phyloP scores from a whole-genome alignment of 2,329 filamentous ascomycete species.

The Lachnellula suecica region DNA sequence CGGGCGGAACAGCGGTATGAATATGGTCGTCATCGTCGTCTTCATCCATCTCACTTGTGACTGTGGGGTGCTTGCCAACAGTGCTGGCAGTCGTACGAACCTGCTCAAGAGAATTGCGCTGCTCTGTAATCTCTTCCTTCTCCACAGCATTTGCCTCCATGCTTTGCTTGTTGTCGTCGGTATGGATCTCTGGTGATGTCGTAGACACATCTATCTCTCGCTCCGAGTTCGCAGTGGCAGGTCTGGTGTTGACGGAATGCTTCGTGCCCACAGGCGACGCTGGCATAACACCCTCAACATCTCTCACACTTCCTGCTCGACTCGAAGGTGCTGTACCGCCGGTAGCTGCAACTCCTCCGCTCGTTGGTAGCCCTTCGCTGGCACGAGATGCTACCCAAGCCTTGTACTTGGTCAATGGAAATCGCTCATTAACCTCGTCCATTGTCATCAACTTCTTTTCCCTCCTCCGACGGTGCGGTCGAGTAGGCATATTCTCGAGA shows the following conservation, averaged over 20 bases:
- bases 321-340: constrained; percentile 71
- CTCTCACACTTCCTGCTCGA: constrained; percentile 70
- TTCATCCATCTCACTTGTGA: constrained; percentile 45
- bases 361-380: constrained; percentile 77
- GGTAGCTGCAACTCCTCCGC: constrained; percentile 82
- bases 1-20: constrained; percentile 75
- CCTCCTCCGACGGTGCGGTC: constrained; percentile 79
- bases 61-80: constrained; percentile 35
- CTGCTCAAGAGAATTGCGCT: constrained; percentile 24
- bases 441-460: constrained; percentile 99
- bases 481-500: constrained; percentile 73
- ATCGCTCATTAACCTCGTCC: constrained; percentile 97
- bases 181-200: constrained; percentile 13
- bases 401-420: constrained; percentile 96
- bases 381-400: constrained; percentile 84
- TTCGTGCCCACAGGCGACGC: constrained; percentile 33
- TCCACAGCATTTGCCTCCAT: constrained; percentile 17
- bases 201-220: constrained; percentile 12
- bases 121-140: constrained; percentile 24
- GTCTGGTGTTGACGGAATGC: constrained; percentile 34
- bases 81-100: constrained; percentile 30
- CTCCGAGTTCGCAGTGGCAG: constrained; percentile 23
- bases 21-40: constrained; percentile 76
- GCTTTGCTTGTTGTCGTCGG: constrained; percentile 17
- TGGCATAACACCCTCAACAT: constrained; percentile 57